These are phyloP conservation scores for Hanseniaspora clermontiae DNA, from an alignment of 805 yeast genomes.

Conservation along the genomic window DNA sequence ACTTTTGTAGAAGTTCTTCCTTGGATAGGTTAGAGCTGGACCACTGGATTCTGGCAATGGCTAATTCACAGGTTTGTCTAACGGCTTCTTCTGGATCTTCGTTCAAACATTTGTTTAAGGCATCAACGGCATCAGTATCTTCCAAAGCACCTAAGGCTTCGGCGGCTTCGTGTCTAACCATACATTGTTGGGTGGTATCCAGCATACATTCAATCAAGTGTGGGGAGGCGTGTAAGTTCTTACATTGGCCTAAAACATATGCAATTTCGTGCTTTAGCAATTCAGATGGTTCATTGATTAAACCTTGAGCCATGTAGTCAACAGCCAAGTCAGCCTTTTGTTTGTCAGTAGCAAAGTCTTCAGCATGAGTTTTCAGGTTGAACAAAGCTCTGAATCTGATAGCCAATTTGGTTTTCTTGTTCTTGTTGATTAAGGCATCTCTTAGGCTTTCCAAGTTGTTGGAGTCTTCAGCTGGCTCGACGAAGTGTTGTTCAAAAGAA, in stretches of 20 bases:
- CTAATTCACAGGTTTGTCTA: slow-evolving; percentile 94
- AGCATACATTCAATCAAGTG: slow-evolving; percentile 58
- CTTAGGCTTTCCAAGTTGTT: slow-evolving; percentile 51
- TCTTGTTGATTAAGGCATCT: slow-evolving; percentile 52
- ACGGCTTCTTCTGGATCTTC: slow-evolving; percentile 79
- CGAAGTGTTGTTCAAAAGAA: slow-evolving; percentile 28
- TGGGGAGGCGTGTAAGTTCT: slow-evolving; percentile 67
- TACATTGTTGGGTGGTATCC: slow-evolving; percentile 62
- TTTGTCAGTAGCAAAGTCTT: slow-evolving; percentile 44
- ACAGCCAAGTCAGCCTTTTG: slow-evolving; percentile 54
- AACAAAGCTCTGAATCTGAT: slow-evolving; percentile 88
- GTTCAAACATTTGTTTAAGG: slow-evolving; percentile 49
- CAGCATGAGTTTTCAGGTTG: slow-evolving; percentile 75
- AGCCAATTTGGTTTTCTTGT: slow-evolving; percentile 64
- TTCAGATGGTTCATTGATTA: slow-evolving; percentile 62
- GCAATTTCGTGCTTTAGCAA: slow-evolving; percentile 95
- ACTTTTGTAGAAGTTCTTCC: slow-evolving; percentile 57
- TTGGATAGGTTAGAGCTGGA: slow-evolving; percentile 56
- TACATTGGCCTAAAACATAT: slow-evolving; percentile 90
- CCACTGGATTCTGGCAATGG: slow-evolving; percentile 91
- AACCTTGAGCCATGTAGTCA: slow-evolving; percentile 74
- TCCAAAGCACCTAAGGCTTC: slow-evolving; percentile 97
- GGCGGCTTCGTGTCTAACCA: slow-evolving; percentile 99
- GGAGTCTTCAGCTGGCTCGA: slow-evolving; percentile 26
- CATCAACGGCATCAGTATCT: slow-evolving; percentile 54